Percentiles rank a stretch among this genome's conserved stretches.
phyloP scores from a whole-genome alignment of 148 eudicot genomes.

The Beta vulgaris region DNA sequence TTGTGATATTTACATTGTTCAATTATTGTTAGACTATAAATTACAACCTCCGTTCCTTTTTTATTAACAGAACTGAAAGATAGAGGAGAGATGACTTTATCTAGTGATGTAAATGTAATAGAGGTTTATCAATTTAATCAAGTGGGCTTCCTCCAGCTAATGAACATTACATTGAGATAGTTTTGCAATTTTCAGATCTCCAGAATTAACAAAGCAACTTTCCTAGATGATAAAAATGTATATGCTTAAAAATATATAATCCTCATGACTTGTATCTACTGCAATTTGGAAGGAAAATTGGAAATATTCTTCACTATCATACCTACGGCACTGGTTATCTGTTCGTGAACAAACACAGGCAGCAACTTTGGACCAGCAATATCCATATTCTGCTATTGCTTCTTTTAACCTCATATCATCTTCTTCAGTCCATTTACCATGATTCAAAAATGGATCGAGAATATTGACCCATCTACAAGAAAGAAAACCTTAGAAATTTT shows the following conservation, averaged over 20 bases:
- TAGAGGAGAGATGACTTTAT: no score
- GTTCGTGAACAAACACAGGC: constrained; percentile 68
- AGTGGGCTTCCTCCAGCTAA: not conserved
- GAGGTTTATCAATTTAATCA: no score
- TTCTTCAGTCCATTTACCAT: constrained; percentile 66
- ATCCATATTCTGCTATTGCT: constrained; percentile 62
- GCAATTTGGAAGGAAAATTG: not conserved
- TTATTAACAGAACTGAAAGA: no score
- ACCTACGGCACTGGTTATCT: constrained; percentile 86
- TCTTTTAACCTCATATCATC: constrained; percentile 67
- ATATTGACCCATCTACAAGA: constrained; percentile 71
- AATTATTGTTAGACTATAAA: no score
- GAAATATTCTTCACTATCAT: not conserved
- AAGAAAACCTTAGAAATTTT: constrained; percentile 15
- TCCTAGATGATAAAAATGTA: not conserved
- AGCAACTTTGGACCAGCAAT: constrained; percentile 81
- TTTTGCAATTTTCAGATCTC: not conserved
- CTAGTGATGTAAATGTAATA: no score
- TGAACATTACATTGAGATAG: not conserved
- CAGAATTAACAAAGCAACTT: not conserved
- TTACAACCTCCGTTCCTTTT: no score
- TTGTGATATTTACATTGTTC: no score
- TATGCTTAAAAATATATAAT: not conserved
- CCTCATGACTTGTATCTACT: not conserved
- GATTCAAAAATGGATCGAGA: constrained; percentile 70